These are phyloP conservation scores for Alternaria metachromatica DNA, from an alignment of 2,329 filamentous ascomycete genomes.

Conservation along the genomic window DNA sequence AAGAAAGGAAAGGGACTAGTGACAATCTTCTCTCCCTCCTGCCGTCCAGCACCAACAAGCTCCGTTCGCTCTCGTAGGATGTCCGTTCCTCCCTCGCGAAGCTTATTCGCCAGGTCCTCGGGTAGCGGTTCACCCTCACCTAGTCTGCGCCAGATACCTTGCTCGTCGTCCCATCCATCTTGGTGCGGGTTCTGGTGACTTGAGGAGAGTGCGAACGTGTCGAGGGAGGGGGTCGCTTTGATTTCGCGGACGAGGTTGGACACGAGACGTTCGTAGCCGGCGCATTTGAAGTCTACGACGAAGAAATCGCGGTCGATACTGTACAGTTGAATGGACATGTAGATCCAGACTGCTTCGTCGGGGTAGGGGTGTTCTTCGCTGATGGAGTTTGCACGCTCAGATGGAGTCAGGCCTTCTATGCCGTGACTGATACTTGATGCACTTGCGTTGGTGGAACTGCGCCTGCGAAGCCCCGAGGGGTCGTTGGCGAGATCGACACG, in stretches of 20 bases:
- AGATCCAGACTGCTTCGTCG: conserved; percentile 82
- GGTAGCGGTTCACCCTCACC: conserved; percentile 42
- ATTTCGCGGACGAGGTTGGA: conserved; percentile 51
- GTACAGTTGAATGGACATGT: conserved; percentile 79
- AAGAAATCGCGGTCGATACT: conserved; percentile 86
- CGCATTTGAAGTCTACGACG: conserved; percentile 98
- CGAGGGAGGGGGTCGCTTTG: conserved; percentile 33
- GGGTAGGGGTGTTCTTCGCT: conserved; percentile 47
- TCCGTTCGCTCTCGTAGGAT: conserved; percentile 49
- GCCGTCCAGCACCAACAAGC: conserved; percentile 57
- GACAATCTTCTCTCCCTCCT: conserved; percentile 86
- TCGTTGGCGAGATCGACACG: conserved; percentile 54
- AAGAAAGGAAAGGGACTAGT: conserved; percentile 95
- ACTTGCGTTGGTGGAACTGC: conserved; percentile 44
- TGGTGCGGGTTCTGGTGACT: conserved; percentile 25
- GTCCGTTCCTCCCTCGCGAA: conserved; percentile 42
- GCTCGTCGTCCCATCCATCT: conserved; percentile 45
- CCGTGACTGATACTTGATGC: conserved; percentile 37
- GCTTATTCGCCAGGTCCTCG: conserved; percentile 37
- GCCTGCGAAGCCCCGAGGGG: conserved; percentile 29
- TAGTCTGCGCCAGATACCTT: conserved; percentile 43
- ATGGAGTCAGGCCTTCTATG: conserved; percentile 33
- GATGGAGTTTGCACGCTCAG: conserved; percentile 21
- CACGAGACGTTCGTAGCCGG: conserved; percentile 90
- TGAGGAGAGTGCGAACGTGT: conserved; percentile 23